These are phyloP conservation scores for Mallotus japonicus DNA, from an alignment of 441 rosid genomes.

Conservation along the genomic window DNA sequence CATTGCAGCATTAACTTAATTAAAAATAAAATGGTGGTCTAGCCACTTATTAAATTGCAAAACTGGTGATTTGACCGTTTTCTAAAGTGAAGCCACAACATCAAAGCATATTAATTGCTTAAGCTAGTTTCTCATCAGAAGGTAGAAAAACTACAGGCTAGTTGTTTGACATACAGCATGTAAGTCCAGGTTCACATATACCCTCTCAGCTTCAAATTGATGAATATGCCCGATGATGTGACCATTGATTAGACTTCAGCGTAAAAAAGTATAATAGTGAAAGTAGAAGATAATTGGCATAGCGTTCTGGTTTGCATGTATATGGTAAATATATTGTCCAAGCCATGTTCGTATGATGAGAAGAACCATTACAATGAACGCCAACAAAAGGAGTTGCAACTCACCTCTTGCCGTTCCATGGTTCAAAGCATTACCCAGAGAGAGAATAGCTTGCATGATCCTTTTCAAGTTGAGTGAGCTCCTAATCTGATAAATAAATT, in stretches of 20 bases:
- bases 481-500: conserved; percentile 54
- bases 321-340: not conserved
- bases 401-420: conserved; percentile 95
- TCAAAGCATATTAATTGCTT: not conserved
- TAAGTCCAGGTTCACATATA: not conserved
- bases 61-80: no score
- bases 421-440: conserved; percentile 90
- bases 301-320: not conserved
- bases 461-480: conserved; percentile 73
- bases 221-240: not conserved
- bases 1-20: not conserved
- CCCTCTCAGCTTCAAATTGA: not conserved
- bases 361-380: not conserved
- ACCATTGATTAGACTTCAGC: not conserved
- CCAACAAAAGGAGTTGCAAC: conserved; percentile 20
- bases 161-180: not conserved
- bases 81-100: no score
- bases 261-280: not conserved
- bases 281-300: not conserved
- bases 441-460: conserved; percentile 90
- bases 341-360: not conserved
- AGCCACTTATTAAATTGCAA: not conserved
- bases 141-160: not conserved
- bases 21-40: not conserved
- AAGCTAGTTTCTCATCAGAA: not conserved